Evolutionary conservation across 345 rosid genomes (phyloP), one percentile per base, ranked within the genome.

Genomic region (Moricandia arvensis): DNA sequence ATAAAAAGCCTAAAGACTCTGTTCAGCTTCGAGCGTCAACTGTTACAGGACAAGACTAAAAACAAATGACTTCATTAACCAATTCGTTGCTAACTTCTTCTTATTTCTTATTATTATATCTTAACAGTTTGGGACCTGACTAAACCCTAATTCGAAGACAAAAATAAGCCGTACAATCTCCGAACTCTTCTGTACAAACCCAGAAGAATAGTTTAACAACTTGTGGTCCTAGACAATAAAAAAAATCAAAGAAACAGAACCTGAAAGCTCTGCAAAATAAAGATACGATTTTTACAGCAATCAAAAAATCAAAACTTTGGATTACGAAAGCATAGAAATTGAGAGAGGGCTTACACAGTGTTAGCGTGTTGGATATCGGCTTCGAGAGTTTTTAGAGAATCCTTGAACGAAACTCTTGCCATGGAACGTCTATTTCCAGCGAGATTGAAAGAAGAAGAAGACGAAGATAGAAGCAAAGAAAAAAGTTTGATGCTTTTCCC

Each of bases 361-460:
- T 92, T 93, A 77, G 92, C 97, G 80, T 86, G 96, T 74, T 88
- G 98, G 65, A 89, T 91, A 82, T 92, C 96, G 58, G 97, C 97
- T 85, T 90, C 92, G 24, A 92, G 93, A 76, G 96, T 89, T 84
- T 91, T 91, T 15, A 91, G 89, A 71, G 97, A 91, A 75, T 91
- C 97, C 84, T 88, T 93, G 75, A 91, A 93, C 72, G 96, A 83
- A 16, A 82, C 69, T 76, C 86, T 93, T 43, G 83, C 89, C 98
- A 93, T 93, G 80, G 79, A 76, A 38, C 4, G 12, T 75, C 51
- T 62, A 41, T 81, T 78, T 73, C 79, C 59, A 61, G 80, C 65
- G 63, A 67, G 10, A n/a, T n/a, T 21, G 24, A n/a, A 16, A 51
- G 55, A 49, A 49, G 57, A 24, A 51, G 15, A 34, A 21, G 45